Percentiles rank a stretch among this genome's conserved stretches.
These are phyloP conservation scores for Penstemon barbatus DNA, from an alignment of 257 asterid species.

Conservation along the genomic window DNA sequence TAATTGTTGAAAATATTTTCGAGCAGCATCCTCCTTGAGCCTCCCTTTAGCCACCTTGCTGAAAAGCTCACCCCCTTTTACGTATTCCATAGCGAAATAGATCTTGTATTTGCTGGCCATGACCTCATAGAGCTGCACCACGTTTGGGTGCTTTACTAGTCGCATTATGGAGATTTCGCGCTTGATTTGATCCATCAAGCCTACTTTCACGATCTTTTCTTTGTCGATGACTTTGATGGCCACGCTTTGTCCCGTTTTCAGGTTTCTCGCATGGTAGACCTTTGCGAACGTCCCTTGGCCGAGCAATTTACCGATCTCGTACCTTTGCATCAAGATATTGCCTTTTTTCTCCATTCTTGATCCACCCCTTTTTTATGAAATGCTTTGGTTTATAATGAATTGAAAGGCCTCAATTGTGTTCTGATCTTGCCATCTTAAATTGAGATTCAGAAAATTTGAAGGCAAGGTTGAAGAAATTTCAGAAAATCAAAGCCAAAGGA, in stretches of 20 bases:
- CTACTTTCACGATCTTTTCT: conserved; percentile 60
- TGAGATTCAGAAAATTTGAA: neutral
- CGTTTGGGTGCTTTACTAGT: conserved; percentile 71
- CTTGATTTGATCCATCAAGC: conserved; percentile 76
- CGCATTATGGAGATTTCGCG: conserved; percentile 84
- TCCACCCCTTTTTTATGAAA: neutral
- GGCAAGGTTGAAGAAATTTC: conserved; percentile 44
- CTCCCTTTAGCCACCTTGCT: conserved; percentile 79
- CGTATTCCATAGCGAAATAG: conserved; percentile 77
- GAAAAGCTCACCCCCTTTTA: conserved; percentile 87
- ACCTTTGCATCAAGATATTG: conserved; percentile 60
- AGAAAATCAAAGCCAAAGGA: conserved; percentile 4
- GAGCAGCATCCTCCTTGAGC: conserved; percentile 75
- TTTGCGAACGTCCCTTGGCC: conserved; percentile 94
- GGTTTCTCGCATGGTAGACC: conserved; percentile 69
- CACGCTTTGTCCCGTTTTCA: conserved; percentile 58
- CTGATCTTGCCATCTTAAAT: neutral
- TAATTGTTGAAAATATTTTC: conserved; percentile 75
- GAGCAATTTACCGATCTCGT: conserved; percentile 73
- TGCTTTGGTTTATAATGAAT: neutral
- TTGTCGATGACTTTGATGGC: conserved; percentile 78
- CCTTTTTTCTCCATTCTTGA: conserved; percentile 58
- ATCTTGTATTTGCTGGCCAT: conserved; percentile 83
- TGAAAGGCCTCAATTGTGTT: neutral
- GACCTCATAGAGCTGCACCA: conserved; percentile 81